These are phyloP conservation scores for Chaetoceros muelleri DNA, from an alignment of 108 stramenopile genomes.

Conservation along the genomic window DNA sequence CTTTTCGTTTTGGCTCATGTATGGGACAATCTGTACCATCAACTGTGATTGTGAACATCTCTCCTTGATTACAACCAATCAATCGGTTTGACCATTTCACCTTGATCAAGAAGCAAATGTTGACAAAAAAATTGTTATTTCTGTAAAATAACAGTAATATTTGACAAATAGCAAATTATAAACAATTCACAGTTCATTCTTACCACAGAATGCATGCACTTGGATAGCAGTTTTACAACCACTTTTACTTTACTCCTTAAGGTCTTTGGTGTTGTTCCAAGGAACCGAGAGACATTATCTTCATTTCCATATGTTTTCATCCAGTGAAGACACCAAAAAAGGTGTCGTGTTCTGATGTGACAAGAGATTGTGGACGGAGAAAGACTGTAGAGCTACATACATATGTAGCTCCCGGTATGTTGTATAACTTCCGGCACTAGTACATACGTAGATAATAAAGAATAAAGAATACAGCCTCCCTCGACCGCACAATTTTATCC, in stretches of 20 bases:
- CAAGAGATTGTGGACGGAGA: no score
- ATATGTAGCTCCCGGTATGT: no score
- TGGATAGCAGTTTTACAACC: neutral
- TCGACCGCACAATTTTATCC: no score
- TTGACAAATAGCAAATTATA: no score
- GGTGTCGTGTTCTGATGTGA: neutral
- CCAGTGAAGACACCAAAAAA: neutral
- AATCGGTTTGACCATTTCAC: neutral
- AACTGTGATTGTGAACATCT: neutral
- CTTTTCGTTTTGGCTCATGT: neutral
- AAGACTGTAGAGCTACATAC: no score
- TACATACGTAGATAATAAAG: no score
- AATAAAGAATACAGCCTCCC: no score
- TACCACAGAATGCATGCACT: neutral
- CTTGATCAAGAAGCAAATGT: neutral
- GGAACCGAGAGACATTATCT: neutral
- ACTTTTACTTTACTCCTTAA: neutral
- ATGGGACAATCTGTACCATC: neutral
- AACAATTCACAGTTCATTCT: no score
- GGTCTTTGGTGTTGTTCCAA: neutral
- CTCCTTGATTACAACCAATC: no score
- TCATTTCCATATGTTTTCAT: neutral
- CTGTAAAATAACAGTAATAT: neutral
- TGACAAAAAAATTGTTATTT: neutral
- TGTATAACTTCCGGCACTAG: no score